Base-by-base conservation (phyloP, 768 basidiomycete species). In the Auricularia sp. region DNA sequence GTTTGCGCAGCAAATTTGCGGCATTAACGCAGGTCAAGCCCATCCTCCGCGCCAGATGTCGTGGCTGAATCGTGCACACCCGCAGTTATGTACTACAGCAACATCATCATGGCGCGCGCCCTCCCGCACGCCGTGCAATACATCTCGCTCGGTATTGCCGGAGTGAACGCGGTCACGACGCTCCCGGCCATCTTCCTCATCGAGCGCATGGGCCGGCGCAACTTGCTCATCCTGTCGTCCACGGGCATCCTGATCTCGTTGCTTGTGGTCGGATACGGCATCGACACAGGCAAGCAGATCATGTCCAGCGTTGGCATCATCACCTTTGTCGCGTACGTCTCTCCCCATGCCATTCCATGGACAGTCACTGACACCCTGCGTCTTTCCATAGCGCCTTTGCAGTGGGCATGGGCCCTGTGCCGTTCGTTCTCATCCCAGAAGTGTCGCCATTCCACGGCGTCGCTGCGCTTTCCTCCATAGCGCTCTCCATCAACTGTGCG, bases 351-450 rank as follows among this genome's bases (percentile, higher is more conserved):
- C 61, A 60, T 11, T 53, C 21, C 29, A 29, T 34, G 8, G 44
- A 10, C 56, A 29, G 29, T 29, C 29, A 29, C 29, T 29, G 29
- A 29, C 29, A 29, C 29, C 29, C 29, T 2, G 29, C 29, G 5
- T 44, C 42, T 59, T 65, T 43, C 61, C 61, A 59, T 65, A 91
- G 90, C 75, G 89, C 91, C 0, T 98, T 95, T 74, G 91, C 94
- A 1, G 75, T 89, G 39, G 96, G 95, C 2, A 80, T 98, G 18
- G 96, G 96, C 1, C 94, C 96, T 1, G 77, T 98, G 39, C 95
- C 96, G 0, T 98, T 94, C 71, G 85, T 98, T 44, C 87, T 98
- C 74, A 86, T 96, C 36, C 86, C 93, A 16, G 94, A 98, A 71
- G 85, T 97, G 23, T 88, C 93, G 2, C 93, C 93, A 1, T 74